Evolutionary conservation across 202 grass and related monocot genomes (phyloP), one percentile per base, ranked within the genome.

Genomic region (Hordeum pubiflorum): DNA sequence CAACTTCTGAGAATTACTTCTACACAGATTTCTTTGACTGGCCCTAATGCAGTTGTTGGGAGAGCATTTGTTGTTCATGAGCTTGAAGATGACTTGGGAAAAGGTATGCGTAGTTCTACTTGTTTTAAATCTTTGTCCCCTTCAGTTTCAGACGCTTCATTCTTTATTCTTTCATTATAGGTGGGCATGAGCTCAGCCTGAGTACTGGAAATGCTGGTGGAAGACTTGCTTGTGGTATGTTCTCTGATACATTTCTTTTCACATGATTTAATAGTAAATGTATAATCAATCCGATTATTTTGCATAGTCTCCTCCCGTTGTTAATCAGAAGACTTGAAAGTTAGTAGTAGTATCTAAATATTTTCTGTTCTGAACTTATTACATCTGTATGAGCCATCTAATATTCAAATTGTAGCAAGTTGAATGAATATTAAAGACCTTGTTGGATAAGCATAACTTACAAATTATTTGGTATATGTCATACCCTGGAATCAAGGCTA

Each of bases 41-140:
- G 95, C 46, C 72, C 85, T 58, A 93, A 95, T 79, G 89, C 95
- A 69, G 88, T 98, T 72, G 95, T 98, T 78, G 92, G 95, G 70
- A 89, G 95, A 86, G 95, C 95, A 65, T 93, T 98, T 76, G 95
- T 98, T 73, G 95, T 98, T 81, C 95, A 98, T 91, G 95, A 98
- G 77, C 86, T 99, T 86, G 80, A 83, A 89, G 96, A 99, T 88
- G 96, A 99, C 88, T 84, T 99, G 83, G 96, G 96, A 21, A 95
- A 99, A 93, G 96, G 96, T 99, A 73, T 20, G 69, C 27, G 23
- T 81, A n/a, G 36, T 58, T 80, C 10, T 79, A 39, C 8, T 59
- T 38, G 34, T 56, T 22, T 46, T 79, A 11, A 44, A 75, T 18
- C 21, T 39, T 72, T 81, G 11, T 5, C 6, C 37, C 33, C 22